A percentile compares a stretch with the other conserved stretches of the same genome.
These are phyloP conservation scores for Trichoderma sp. DNA, from an alignment of 2,329 filamentous ascomycete species.

Conservation along the genomic window DNA sequence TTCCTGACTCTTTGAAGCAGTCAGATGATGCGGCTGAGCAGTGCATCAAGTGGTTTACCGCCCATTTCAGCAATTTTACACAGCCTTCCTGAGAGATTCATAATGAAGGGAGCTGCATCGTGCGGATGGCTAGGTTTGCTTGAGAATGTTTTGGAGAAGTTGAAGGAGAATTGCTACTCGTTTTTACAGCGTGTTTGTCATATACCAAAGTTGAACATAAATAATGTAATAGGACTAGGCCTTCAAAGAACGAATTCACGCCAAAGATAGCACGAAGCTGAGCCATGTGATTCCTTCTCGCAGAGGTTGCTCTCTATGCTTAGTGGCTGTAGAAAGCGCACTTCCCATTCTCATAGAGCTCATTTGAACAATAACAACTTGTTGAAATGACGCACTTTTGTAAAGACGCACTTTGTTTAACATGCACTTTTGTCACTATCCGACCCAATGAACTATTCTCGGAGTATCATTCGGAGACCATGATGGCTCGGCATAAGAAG, in stretches of 20 bases:
- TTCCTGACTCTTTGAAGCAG: conserved; percentile 27
- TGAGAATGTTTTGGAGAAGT: not conserved
- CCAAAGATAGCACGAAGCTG: not conserved
- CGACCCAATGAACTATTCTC: not conserved
- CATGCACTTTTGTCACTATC: too few relatives aligned
- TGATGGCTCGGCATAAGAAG: not conserved
- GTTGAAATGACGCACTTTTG: not conserved
- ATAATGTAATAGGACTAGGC: not conserved
- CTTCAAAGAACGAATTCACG: not conserved
- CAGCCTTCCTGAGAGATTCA: not conserved
- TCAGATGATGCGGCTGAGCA: conserved; percentile 34
- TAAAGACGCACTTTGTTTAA: too few relatives aligned
- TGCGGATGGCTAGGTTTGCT: not conserved
- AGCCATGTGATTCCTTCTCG: not conserved
- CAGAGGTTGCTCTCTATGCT: not conserved
- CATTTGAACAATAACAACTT: not conserved
- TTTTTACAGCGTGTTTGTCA: not conserved
- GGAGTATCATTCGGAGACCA: not conserved
- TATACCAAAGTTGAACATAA: not conserved
- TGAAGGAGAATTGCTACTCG: not conserved
- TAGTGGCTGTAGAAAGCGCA: not conserved
- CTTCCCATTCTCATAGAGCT: too few relatives aligned
- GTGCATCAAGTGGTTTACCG: conserved; percentile 35
- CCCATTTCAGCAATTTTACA: conserved; percentile 22
- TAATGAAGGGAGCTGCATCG: not conserved